phyloP scores from a whole-genome alignment of 495 filamentous ascomycete genomes.

The Talaromyces ruber region DNA sequence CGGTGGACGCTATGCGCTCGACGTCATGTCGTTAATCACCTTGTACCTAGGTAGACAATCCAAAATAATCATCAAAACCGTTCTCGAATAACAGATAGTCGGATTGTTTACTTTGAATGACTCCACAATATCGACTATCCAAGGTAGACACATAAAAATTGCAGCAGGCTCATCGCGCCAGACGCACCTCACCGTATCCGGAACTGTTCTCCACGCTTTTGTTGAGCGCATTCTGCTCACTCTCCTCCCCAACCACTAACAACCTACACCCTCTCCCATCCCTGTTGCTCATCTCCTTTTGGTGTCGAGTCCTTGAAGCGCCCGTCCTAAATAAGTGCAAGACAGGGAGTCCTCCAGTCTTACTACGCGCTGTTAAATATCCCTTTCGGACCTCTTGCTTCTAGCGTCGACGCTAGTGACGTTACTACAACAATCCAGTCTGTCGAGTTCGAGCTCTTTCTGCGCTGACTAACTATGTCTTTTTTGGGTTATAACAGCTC shows the following conservation, averaged over 20 bases:
- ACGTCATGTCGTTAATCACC: neutral
- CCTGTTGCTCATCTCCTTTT: neutral
- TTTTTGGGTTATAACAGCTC: neutral
- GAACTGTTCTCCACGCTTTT: neutral
- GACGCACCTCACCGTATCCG: conserved; percentile 8
- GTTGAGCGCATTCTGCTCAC: neutral
- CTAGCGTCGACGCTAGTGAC: neutral
- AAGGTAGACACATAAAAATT: neutral
- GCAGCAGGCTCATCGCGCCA: neutral
- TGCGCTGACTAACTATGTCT: neutral
- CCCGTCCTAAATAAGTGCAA: neutral
- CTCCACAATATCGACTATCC: neutral
- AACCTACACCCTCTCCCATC: neutral
- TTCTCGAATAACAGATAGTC: no score
- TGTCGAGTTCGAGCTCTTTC: neutral
- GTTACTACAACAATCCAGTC: neutral
- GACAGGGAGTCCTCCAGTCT: neutral
- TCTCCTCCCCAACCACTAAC: neutral
- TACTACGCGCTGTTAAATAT: neutral
- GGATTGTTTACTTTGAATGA: no score
- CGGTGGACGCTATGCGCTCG: neutral
- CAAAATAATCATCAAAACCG: no score
- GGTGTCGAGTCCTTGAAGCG: neutral
- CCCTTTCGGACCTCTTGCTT: neutral
- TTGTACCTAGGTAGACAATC: no score